Evolutionary conservation across 208 protist species (phyloP).

Genomic region (Phytomonas sp.): DNA sequence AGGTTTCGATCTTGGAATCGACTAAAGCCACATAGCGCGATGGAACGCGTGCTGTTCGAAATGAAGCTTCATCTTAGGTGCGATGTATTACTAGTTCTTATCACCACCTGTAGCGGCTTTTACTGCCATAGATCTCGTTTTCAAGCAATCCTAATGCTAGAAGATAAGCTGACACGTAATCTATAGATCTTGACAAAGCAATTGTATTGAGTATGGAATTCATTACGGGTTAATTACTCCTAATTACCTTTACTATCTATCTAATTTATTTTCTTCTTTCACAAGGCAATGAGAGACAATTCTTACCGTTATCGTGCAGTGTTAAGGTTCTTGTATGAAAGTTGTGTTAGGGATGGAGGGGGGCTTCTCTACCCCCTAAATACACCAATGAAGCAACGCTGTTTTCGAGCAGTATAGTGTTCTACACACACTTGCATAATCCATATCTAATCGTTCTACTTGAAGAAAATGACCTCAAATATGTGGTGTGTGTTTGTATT

Average conservation of each 20-base stretch:
- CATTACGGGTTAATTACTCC: background rate
- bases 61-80: conserved; percentile 39
- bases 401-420: background rate
- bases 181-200: background rate
- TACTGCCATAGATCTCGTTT: conserved; percentile 22
- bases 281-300: background rate
- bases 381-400: background rate
- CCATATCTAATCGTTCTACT: background rate
- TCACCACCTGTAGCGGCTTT: conserved; percentile 9
- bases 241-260: background rate
- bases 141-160: conserved; percentile 30
- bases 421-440: background rate
- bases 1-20: conserved; percentile 22
- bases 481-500: background rate
- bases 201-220: background rate
- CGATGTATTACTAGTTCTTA: conserved; percentile 14
- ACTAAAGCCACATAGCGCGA: conserved; percentile 44
- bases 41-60: conserved; percentile 52
- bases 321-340: background rate
- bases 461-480: background rate
- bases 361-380: background rate
- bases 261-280: background rate
- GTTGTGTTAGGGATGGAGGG: too few relatives aligned
- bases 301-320: background rate
- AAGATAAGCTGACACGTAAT: background rate